Evolutionary conservation across 1,139 yeast genomes (phyloP), one percentile per base, ranked within the genome.

Genomic region (Yamadazyma buinensis): DNA sequence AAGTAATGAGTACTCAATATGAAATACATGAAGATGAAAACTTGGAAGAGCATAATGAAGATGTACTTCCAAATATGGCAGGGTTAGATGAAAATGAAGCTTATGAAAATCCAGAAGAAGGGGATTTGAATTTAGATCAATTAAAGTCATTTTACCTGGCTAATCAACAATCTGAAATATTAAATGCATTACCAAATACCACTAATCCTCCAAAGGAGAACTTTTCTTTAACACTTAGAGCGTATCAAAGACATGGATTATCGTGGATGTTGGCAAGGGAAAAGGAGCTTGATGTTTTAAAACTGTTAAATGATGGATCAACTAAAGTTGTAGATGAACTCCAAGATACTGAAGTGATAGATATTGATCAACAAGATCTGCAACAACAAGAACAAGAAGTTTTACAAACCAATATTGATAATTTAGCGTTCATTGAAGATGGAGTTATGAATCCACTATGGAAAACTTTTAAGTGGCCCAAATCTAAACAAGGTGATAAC

Each of bases 371-470:
- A 17, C 7, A 5, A 17, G 19, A 17, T 7, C 52, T 46, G 13
- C 38, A 32, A 2, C 30, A 33, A 7, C 40, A 43, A 6, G 26
- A 35, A 2, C n/a, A 29, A 3, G 14, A 15, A n/a, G 15, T 5
- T 18, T 3, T 9, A 8, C 15, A 10, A 12, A 10, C 30, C 5
- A 48, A 59, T 2, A 53, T 52, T 30, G 35, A 42, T 6, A 50
- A 47, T 5, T 53, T 64, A 7, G 49, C 54, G 22, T 54, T 55
- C 10, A 49, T 50, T 32, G 64, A 60, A 22, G 72, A 69, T n/a
- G 82, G 78, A 4, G 64, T 78, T 19, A 72, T 84, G 65, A 86
- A 88, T 51, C 98, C 97, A 0, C 59, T 92, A 21, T 92, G 97
- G 97, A 78, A 77, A 40, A 77, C 78, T 36, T 84, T 76, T 49